Evolutionary conservation across 208 protist species (phyloP).

Genomic region (Entamoeba moshkovskii): DNA sequence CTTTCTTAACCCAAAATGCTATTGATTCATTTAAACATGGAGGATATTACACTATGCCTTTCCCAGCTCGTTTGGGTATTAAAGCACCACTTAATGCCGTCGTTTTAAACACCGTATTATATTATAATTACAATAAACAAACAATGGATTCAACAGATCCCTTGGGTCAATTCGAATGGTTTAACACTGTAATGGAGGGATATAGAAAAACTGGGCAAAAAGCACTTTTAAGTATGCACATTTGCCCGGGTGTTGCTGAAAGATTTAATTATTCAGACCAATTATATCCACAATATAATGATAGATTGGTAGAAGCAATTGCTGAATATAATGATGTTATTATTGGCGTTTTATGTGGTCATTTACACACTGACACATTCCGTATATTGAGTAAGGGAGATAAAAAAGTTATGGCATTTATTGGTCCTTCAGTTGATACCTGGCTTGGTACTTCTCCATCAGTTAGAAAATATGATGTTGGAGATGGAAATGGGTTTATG

Average conservation of each 20-base stretch:
- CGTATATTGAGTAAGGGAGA: neutral
- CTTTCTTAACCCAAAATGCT: neutral
- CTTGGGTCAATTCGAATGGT: neutral
- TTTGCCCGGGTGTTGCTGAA: neutral
- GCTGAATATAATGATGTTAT: neutral
- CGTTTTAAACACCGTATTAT: neutral
- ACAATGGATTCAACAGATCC: neutral
- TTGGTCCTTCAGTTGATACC: neutral
- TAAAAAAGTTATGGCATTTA: neutral
- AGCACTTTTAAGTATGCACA: neutral
- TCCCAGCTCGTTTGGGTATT: neutral
- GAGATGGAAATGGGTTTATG: neutral
- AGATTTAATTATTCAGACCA: neutral
- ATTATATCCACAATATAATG: slow-evolving; percentile 8
- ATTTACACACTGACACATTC: neutral
- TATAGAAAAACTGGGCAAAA: neutral
- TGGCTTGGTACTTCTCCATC: neutral
- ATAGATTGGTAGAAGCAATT: neutral
- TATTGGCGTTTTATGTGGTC: neutral
- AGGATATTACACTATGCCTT: neutral
- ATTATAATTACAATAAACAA: slow-evolving; percentile 1
- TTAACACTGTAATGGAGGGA: neutral
- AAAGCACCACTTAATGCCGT: neutral
- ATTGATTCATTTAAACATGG: neutral
- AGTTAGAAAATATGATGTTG: neutral